These are phyloP conservation scores for Scytalidium sp. DNA, from an alignment of 2,329 filamentous ascomycete genomes.

Conservation along the genomic window DNA sequence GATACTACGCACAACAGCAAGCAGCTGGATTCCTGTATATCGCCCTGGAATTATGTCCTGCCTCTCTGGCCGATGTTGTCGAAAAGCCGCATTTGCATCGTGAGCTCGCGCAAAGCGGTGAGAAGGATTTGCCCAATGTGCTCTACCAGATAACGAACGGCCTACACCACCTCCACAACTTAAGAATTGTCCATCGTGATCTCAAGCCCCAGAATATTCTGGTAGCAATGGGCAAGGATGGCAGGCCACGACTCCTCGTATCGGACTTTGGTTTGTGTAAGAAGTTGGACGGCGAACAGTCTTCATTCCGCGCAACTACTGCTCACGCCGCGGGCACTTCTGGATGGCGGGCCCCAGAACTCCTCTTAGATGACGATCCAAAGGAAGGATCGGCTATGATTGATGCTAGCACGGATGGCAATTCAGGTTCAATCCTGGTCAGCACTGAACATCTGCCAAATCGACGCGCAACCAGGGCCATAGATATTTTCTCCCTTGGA, in stretches of 20 bases:
- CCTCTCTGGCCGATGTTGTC: constrained; percentile 87
- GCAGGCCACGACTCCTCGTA: constrained; percentile 80
- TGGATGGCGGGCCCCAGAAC: constrained; percentile 93
- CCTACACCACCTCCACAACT: constrained; percentile 80
- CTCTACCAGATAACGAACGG: constrained; percentile 89
- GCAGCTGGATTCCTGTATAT: constrained; percentile 93
- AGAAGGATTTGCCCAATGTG: constrained; percentile 73
- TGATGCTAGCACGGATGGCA: constrained; percentile 55
- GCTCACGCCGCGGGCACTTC: constrained; percentile 90
- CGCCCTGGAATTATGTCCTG: constrained; percentile 88
- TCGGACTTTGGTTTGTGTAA: constrained; percentile 98
- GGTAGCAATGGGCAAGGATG: constrained; percentile 69
- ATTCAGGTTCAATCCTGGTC: constrained; percentile 56
- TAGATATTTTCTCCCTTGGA: constrained; percentile 95
- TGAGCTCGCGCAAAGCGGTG: constrained; percentile 68
- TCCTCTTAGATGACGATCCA: constrained; percentile 77
- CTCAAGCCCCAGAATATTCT: constrained; percentile 98
- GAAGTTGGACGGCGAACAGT: constrained; percentile 91
- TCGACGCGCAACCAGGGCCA: constrained; percentile 87
- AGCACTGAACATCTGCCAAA: constrained; percentile 56
- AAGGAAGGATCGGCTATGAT: constrained; percentile 44
- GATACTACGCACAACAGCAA: constrained; percentile 90
- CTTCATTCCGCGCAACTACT: constrained; percentile 91
- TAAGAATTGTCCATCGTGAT: constrained; percentile 95
- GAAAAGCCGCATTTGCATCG: constrained; percentile 68